A percentile compares a stretch with the other conserved stretches of the same genome.
phyloP scores from a whole-genome alignment of 805 yeast genomes.

The Sugiyamaella valdiviana region DNA sequence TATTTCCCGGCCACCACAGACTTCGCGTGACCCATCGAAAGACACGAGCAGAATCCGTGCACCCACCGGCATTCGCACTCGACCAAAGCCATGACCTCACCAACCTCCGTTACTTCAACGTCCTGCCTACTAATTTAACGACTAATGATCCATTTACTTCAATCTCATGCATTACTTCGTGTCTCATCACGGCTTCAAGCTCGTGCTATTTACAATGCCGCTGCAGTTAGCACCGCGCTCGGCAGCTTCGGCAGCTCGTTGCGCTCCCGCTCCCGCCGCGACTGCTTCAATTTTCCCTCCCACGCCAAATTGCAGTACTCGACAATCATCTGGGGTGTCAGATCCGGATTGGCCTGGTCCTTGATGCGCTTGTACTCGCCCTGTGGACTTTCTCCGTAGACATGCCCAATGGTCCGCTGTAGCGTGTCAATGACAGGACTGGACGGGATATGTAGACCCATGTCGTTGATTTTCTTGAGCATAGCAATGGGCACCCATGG shows the following conservation, averaged over 20 bases:
- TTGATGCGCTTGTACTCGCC: neutral
- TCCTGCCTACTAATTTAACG: neutral
- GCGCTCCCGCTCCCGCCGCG: neutral
- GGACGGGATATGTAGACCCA: neutral
- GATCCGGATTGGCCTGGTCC: neutral
- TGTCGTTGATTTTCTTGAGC: neutral
- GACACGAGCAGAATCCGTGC: neutral
- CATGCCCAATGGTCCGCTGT: neutral
- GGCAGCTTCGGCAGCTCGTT: neutral
- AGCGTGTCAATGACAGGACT: neutral
- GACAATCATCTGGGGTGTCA: neutral
- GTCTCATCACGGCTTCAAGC: no score
- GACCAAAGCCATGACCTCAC: neutral
- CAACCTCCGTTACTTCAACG: neutral
- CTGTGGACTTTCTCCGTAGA: neutral
- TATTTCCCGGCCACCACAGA: neutral
- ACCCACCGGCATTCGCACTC: neutral
- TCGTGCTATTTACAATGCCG: no score
- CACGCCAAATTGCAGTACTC: slow-evolving; percentile 8
- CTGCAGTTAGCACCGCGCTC: no score
- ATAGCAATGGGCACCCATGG: slow-evolving; percentile 3
- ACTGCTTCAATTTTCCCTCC: neutral
- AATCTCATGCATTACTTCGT: no score
- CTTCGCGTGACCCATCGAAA: neutral
- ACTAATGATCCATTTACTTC: no score